phyloP scores from a whole-genome alignment of 768 basidiomycete genomes.

The Suillus hirtellus region DNA sequence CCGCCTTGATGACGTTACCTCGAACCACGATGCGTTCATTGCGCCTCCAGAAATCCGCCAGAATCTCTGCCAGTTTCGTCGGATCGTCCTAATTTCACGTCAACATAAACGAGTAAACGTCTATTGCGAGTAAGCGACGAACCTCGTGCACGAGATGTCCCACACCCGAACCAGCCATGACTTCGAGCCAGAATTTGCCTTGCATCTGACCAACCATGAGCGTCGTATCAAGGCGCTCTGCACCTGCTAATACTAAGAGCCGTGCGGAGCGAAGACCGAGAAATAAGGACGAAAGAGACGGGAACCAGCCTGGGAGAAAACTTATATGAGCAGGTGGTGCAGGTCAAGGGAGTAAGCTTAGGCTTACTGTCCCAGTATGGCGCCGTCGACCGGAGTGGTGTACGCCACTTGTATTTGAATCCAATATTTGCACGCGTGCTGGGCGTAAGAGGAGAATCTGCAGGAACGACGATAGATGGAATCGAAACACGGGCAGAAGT shows the following conservation, averaged over 20 bases:
- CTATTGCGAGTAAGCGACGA: conserved; percentile 21
- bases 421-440: conserved; percentile 26
- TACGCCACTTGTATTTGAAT: conserved; percentile 69
- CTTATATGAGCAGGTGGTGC: background rate
- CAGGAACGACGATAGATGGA: conserved; percentile 68
- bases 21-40: conserved; percentile 75
- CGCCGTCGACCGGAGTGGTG: conserved; percentile 79
- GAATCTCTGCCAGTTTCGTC: conserved; percentile 68
- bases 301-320: conserved; percentile 78
- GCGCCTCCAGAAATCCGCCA: conserved; percentile 89
- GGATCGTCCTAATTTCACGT: conserved; percentile 76
- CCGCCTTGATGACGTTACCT: conserved; percentile 48
- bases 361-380: conserved; percentile 85
- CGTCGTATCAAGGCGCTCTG: conserved; percentile 88
- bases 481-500: conserved; percentile 88
- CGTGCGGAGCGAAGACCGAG: conserved; percentile 77
- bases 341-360: background rate
- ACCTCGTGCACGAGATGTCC: conserved; percentile 97
- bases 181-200: conserved; percentile 92
- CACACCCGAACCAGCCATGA: conserved; percentile 65
- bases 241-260: conserved; percentile 86
- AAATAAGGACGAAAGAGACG: conserved; percentile 77
- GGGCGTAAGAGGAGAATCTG: conserved; percentile 36
- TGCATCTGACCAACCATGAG: conserved; percentile 98
- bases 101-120: background rate